Base-by-base conservation (phyloP, 2,329 filamentous ascomycete species). In the Diaporthe vaccinii region DNA sequence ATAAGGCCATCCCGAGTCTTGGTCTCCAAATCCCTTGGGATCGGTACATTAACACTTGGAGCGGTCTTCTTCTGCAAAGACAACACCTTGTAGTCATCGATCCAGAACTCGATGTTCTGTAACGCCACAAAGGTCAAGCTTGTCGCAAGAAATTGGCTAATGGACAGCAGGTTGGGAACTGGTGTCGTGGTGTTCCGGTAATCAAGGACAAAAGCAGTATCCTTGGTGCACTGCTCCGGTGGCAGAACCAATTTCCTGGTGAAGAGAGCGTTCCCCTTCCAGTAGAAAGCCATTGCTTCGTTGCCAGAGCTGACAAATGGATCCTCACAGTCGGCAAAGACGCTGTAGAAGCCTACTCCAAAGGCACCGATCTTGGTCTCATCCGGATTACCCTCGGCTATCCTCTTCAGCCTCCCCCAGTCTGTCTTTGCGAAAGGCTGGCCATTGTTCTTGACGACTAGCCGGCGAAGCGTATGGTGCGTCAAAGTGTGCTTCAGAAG, bases 281-380 rank as follows among this genome's bases (percentile, higher is more conserved):
- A 99, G 86, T 98, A 99, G 82, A 99, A 99, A 0, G 96, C 96
- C 95, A 99, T 98, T 51, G 95, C 96, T 84, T 98, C 93, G 77
- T 90, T 91, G 0, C 97, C 97, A 0, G 96, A 98, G 78, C 95
- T 97, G 78, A 99, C 94, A 81, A 99, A 98, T 0, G 97, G 97
- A 79, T 98, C 95, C 84, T 99, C 97, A 82, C 96, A 99, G 83
- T 99, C 97, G 77, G 97, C 95, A 83, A 99, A 99, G 53, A 98
- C 96, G 83, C 95, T 98, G 88, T 99, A 99, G 86, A 99, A 99
- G 3, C 97, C 97, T 44, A 99, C 97, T 78, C 97, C 97, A 83
- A 99, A 99, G 4, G 97, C 97, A 73, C 97, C 97, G 80, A 99
- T 99, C 87, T 99, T 99, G 62, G 96, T 98, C 85, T 99, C 97